Percentiles rank a stretch among this genome's conserved stretches.
Conservation (phyloP, 2,329 filamentous ascomycete genomes). For the Pyrenochaeta sp. region DNA sequence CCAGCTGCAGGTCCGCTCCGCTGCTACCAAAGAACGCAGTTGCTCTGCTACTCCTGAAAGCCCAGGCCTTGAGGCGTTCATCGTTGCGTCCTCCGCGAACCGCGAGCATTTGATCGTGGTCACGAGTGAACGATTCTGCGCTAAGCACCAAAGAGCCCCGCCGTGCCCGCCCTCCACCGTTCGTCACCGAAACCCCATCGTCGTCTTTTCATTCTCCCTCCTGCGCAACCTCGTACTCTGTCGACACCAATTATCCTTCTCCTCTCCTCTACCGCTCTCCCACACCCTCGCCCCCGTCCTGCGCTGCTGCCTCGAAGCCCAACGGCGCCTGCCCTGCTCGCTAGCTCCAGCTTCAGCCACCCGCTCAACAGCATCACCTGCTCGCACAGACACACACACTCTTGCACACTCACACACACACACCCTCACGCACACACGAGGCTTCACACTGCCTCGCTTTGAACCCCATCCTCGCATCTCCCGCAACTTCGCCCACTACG, state of each 20-base stretch:
- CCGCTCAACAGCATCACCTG: constrained; percentile 27
- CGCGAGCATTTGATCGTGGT: constrained; percentile 15
- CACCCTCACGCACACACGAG: constrained; percentile 16
- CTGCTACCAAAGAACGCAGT: background rate
- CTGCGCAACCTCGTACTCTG: constrained; percentile 18
- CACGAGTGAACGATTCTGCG: constrained; percentile 21
- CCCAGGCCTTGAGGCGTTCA: constrained; percentile 5
- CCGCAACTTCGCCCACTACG: constrained; percentile 60
- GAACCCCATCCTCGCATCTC: constrained; percentile 18
- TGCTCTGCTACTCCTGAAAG: background rate
- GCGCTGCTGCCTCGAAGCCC: constrained; percentile 22
- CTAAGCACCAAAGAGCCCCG: constrained; percentile 16
- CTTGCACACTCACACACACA: constrained; percentile 33
- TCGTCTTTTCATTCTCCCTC: constrained; percentile 32
- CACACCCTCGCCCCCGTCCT: constrained; percentile 10
- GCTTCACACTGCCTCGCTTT: too few species aligned
- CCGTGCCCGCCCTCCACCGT: constrained; percentile 34
- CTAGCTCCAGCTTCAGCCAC: constrained; percentile 25
- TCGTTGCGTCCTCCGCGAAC: constrained; percentile 15
- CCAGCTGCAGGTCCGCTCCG: background rate
- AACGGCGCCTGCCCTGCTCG: constrained; percentile 28
- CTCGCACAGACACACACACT: constrained; percentile 29
- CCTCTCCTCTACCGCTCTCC: constrained; percentile 11
- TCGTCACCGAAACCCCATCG: constrained; percentile 32
- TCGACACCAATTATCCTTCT: constrained; percentile 34